Percentiles rank a stretch among this genome's conserved stretches.
phyloP scores from a whole-genome alignment of 495 filamentous ascomycete species.

The Cairneyella variabilis region DNA sequence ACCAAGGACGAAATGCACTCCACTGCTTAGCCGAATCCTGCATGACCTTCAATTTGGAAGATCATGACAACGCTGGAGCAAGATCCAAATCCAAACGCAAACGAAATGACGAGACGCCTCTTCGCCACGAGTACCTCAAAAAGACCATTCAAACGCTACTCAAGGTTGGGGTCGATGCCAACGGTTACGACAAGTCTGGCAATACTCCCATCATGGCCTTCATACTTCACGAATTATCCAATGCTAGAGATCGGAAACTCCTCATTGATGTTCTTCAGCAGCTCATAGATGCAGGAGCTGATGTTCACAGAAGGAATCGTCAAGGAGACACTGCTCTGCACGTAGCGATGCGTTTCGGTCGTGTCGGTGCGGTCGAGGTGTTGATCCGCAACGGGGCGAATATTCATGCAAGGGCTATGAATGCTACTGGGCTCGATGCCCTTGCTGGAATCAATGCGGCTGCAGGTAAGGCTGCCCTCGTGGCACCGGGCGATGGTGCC shows the following conservation, averaged over 20 bases:
- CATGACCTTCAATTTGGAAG: not conserved
- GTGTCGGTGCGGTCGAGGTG: not conserved
- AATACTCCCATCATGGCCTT: constrained; percentile 6
- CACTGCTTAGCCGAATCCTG: constrained; percentile 2
- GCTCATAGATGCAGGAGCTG: constrained; percentile 1
- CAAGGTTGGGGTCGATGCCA: constrained; percentile 1
- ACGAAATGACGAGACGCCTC: not conserved
- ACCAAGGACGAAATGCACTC: not conserved
- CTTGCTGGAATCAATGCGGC: not conserved
- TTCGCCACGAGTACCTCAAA: not conserved
- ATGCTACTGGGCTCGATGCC: not conserved
- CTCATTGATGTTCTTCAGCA: not conserved
- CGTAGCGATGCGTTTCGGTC: not conserved
- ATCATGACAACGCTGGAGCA: not conserved
- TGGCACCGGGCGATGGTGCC: not conserved
- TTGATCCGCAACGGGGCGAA: not conserved
- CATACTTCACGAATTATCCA: not conserved
- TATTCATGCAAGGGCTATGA: not conserved
- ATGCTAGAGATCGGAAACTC: not conserved
- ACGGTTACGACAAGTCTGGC: constrained; percentile 1
- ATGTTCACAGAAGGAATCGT: not conserved
- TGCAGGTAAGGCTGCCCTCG: not conserved
- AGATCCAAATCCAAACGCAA: not conserved
- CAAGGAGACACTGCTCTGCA: constrained; percentile 1
- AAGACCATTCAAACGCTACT: not conserved